Evolutionary conservation across 1,284 basidiomycete species (phyloP).

Genomic region (Moesziomyces aphidis): DNA sequence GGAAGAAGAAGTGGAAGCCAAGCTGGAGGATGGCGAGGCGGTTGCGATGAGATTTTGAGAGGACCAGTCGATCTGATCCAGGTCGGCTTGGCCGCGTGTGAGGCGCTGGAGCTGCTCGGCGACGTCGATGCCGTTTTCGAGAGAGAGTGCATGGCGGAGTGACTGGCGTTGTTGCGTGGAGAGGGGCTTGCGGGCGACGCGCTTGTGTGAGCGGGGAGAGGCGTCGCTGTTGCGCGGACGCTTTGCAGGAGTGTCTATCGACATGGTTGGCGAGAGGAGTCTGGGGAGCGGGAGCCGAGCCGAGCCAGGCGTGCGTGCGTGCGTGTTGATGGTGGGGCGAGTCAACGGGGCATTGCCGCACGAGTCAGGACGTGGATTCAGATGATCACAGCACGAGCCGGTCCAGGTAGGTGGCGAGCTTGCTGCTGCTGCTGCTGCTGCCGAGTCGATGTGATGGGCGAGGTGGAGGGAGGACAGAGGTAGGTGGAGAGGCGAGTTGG

Average conservation of each 20-base stretch:
- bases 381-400: too few relatives aligned
- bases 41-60: constrained; percentile 33
- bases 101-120: constrained; percentile 18
- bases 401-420: too few relatives aligned
- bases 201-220: constrained; percentile 3
- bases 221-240: constrained; percentile 17
- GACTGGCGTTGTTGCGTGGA: constrained; percentile 20
- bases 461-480: too few relatives aligned
- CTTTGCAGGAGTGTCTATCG: constrained; percentile 29
- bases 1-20: constrained; percentile 9
- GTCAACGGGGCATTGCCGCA: too few relatives aligned
- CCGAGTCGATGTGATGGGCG: too few relatives aligned
- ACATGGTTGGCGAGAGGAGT: constrained; percentile 6
- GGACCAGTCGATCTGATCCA: constrained; percentile 39
- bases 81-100: constrained; percentile 3
- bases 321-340: too few relatives aligned
- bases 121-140: constrained; percentile 23
- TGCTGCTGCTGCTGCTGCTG: too few relatives aligned
- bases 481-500: too few relatives aligned
- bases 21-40: constrained; percentile 28
- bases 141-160: constrained; percentile 23
- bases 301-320: too few relatives aligned
- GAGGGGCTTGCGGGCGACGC: background rate
- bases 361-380: too few relatives aligned
- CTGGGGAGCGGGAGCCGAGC: too few relatives aligned